phyloP scores from a whole-genome alignment of 1,139 yeast species.

The Blastobotrys petasosporus region DNA sequence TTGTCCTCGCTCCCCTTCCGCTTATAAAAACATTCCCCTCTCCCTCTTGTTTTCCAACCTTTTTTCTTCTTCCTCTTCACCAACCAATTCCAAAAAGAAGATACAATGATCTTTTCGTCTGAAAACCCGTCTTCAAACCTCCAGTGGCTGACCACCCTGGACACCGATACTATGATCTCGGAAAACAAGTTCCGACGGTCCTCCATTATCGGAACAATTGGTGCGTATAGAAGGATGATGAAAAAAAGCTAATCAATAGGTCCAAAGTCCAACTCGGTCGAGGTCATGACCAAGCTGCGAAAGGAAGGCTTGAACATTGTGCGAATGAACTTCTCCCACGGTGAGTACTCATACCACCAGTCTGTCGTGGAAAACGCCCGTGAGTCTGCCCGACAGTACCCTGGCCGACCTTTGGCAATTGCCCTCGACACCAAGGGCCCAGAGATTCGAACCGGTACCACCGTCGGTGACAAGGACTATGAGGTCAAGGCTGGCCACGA shows the following conservation, averaged over 20 bases:
- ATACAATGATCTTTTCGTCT: constrained; percentile 29
- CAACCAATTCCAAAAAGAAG: neutral
- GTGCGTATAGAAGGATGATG: constrained; percentile 28
- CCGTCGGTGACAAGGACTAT: constrained; percentile 68
- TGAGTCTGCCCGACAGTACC: constrained; percentile 81
- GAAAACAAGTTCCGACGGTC: constrained; percentile 78
- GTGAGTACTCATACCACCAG: constrained; percentile 95
- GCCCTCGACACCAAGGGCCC: constrained; percentile 99
- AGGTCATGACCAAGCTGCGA: constrained; percentile 78
- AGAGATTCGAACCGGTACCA: constrained; percentile 97
- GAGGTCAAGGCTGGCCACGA: constrained; percentile 82
- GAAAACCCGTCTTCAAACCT: constrained; percentile 37
- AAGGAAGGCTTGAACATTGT: constrained; percentile 96
- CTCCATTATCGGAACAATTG: constrained; percentile 96
- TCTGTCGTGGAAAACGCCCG: constrained; percentile 93
- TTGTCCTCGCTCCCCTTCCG: too few species aligned
- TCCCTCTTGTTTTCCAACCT: constrained; percentile 5
- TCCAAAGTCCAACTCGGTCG: constrained; percentile 92
- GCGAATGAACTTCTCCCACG: constrained; percentile 98
- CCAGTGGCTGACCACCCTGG: constrained; percentile 80
- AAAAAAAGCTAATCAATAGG: constrained; percentile 27
- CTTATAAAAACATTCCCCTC: neutral
- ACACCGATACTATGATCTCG: constrained; percentile 74
- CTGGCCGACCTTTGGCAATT: constrained; percentile 96
- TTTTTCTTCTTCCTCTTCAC: neutral